Conservation (phyloP, 768 basidiomycete genomes). For the Mycena indigotica region DNA sequence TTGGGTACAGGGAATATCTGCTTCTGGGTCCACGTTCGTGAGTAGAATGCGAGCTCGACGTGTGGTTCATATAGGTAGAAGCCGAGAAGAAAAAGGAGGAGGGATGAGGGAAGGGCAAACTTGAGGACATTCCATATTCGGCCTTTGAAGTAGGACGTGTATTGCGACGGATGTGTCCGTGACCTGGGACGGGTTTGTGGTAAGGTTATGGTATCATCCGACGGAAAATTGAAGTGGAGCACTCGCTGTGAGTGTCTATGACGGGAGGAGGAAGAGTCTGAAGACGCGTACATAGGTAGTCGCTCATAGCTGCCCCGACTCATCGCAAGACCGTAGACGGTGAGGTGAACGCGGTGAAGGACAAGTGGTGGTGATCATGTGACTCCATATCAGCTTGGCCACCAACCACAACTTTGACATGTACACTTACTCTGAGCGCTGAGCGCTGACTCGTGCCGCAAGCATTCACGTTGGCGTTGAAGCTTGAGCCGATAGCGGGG, state of each 20-base stretch:
- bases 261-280: constrained; percentile 31
- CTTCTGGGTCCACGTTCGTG: constrained; percentile 68
- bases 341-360: too few species aligned
- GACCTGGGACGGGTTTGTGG: constrained; percentile 30
- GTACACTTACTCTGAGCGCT: too few species aligned
- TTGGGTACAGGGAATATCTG: constrained; percentile 71
- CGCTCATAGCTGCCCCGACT: constrained; percentile 46
- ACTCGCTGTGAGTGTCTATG: constrained; percentile 25
- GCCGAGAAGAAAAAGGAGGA: constrained; percentile 47
- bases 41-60: constrained; percentile 81
- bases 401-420: too few species aligned
- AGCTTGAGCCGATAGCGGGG: too few species aligned
- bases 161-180: constrained; percentile 23
- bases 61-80: constrained; percentile 78
- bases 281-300: constrained; percentile 50
- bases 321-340: constrained; percentile 12
- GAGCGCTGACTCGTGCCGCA: too few species aligned
- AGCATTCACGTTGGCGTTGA: too few species aligned
- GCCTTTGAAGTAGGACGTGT: constrained; percentile 33
- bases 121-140: constrained; percentile 45
- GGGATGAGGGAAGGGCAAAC: constrained; percentile 40
- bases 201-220: constrained; percentile 15
- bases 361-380: too few species aligned
- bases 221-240: constrained; percentile 28
- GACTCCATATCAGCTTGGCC: too few species aligned